A percentile compares a stretch with the other conserved stretches of the same genome.
These are phyloP conservation scores for Neoboletus brunneissimus DNA, from an alignment of 768 basidiomycete genomes.

Conservation along the genomic window DNA sequence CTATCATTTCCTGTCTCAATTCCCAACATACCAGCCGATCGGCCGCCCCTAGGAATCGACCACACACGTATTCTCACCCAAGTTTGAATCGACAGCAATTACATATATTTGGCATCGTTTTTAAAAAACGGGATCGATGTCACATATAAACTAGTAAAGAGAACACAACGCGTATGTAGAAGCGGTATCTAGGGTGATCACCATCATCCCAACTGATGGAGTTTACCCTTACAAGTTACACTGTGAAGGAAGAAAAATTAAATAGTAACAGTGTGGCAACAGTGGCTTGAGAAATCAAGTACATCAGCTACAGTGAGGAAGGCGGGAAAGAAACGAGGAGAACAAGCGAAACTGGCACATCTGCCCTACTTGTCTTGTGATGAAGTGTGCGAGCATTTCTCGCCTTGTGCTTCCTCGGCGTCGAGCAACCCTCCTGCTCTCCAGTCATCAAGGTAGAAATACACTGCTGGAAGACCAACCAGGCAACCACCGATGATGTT, in stretches of 20 bases:
- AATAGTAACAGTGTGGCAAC: neutral
- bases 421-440: constrained; percentile 35
- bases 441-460: constrained; percentile 61
- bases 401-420: constrained; percentile 38
- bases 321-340: neutral
- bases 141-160: neutral
- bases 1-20: neutral
- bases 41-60: neutral
- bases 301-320: neutral
- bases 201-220: neutral
- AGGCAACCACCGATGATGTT: constrained; percentile 65
- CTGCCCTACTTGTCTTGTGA: constrained; percentile 4
- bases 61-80: neutral
- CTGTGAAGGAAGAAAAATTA: neutral
- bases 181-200: neutral
- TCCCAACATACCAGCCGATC: neutral
- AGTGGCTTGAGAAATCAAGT: neutral
- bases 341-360: neutral
- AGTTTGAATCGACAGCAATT: too few species aligned
- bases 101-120: neutral
- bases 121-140: too few species aligned
- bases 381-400: constrained; percentile 11
- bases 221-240: neutral
- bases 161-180: neutral
- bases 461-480: constrained; percentile 61